Percentiles rank a stretch among this genome's conserved stretches.
phyloP scores from a whole-genome alignment of 768 basidiomycete genomes.

The Termitomyces bulborhizus region DNA sequence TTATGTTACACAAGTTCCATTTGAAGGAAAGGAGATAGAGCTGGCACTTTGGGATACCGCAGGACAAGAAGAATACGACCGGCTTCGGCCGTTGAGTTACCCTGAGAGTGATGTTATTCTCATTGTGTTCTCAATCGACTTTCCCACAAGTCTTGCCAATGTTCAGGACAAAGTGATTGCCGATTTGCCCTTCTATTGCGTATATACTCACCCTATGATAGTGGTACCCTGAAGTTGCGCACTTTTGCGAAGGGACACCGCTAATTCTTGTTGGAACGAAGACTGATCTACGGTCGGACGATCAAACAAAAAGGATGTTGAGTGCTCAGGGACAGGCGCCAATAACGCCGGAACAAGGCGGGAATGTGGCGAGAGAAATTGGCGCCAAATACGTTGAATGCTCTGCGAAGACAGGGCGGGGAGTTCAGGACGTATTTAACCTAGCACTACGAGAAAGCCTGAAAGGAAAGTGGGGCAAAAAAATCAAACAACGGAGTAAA shows the following conservation, averaged over 20 bases:
- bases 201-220: conserved; percentile 22
- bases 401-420: conserved; percentile 85
- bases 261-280: conserved; percentile 92
- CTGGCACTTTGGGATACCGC: conserved; percentile 99
- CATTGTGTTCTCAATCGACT: conserved; percentile 92
- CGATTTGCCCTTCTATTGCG: not conserved
- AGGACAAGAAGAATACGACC: conserved; percentile 95
- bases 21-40: conserved; percentile 86
- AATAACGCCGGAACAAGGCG: conserved; percentile 78
- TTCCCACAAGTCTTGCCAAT: conserved; percentile 85
- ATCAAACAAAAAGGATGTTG: conserved; percentile 81
- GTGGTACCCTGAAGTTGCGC: conserved; percentile 93
- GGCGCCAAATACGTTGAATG: conserved; percentile 94
- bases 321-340: conserved; percentile 84
- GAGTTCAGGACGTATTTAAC: conserved; percentile 89
- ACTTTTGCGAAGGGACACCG: conserved; percentile 87
- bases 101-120: conserved; percentile 89
- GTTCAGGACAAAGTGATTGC: conserved; percentile 77
- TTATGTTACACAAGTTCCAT: conserved; percentile 82
- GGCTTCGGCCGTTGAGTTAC: conserved; percentile 79
- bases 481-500: conserved; percentile 51
- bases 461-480: conserved; percentile 72
- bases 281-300: conserved; percentile 83
- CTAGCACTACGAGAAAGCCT: conserved; percentile 87
- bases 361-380: conserved; percentile 83